Evolutionary conservation across 179 eudicot species (phyloP).

Genomic region (Actinidia chinensis): DNA sequence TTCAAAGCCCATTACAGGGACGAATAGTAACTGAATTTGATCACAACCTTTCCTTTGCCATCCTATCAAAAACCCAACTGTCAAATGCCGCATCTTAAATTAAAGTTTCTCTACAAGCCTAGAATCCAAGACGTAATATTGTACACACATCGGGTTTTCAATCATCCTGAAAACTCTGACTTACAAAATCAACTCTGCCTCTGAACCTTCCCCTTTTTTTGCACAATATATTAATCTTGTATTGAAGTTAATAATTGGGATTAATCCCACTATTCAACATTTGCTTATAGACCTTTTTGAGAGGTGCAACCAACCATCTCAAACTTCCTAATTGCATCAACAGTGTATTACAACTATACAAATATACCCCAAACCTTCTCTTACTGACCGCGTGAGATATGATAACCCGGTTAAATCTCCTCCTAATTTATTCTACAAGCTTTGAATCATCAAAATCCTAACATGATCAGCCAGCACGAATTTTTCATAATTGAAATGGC

Average conservation of each 20-base stretch:
- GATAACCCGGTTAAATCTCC: slow-evolving; percentile 48
- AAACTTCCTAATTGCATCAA: slow-evolving; percentile 64
- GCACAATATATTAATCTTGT: slow-evolving; percentile 65
- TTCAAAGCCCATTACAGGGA: slow-evolving; percentile 66
- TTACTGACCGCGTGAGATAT: slow-evolving; percentile 42
- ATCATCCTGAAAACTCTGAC: slow-evolving; percentile 43
- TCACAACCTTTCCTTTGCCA: slow-evolving; percentile 57
- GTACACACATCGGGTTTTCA: slow-evolving; percentile 64
- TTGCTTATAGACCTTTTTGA: slow-evolving; percentile 40
- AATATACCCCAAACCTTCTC: slow-evolving; percentile 40
- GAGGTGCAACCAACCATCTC: slow-evolving; percentile 57
- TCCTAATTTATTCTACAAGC: slow-evolving; percentile 43
- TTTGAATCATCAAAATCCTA: slow-evolving; percentile 55
- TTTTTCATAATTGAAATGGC: slow-evolving; percentile 38
- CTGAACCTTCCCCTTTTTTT: slow-evolving; percentile 60
- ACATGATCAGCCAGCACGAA: slow-evolving; percentile 48
- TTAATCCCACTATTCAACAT: slow-evolving; percentile 46
- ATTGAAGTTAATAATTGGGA: slow-evolving; percentile 69
- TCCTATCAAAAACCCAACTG: slow-evolving; percentile 52
- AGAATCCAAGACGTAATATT: slow-evolving; percentile 63
- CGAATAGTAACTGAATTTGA: slow-evolving; percentile 56
- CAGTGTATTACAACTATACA: slow-evolving; percentile 63
- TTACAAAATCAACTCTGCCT: slow-evolving; percentile 50
- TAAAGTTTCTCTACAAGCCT: slow-evolving; percentile 56
- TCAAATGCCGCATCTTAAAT: slow-evolving; percentile 51